Evolutionary conservation across 1,284 basidiomycete species (phyloP), one percentile per base, ranked within the genome.

Genomic region (Ustanciosporium gigantosporum): DNA sequence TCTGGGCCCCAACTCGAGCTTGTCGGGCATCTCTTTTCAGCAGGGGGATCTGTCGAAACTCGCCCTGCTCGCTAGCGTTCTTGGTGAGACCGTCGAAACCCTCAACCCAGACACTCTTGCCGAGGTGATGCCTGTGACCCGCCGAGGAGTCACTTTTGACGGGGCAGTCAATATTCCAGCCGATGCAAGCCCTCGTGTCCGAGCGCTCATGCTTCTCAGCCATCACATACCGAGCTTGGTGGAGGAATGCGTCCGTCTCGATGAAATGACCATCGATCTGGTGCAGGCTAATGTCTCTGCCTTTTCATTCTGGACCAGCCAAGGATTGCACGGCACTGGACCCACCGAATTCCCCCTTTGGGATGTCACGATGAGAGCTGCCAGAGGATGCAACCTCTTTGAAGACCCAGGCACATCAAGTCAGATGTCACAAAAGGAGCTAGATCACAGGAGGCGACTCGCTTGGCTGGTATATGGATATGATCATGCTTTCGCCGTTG

Each of bases 401-500:
- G 56, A 60, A 24, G 61, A 66, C 31, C 61, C 61, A 8, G 46
- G 49, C 16, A 37, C 13, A 36, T 37, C 41, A 17, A 24, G 19
- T 32, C 24, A 3, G 9, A 19, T 25, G 19, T 22, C 43, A 6
- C 58, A 47, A 15, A 2, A 25, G 4, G 46, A 58, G 31, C 51
- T 66, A 23, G 61, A 60, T 24, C 61, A 66, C 24, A 44, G 52
- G 22, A 22, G 61, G 23, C 36, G 61, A 3, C 46, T 66, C 0
- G 61, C 56, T 2, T 66, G 57, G 56, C 61, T 66, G 27, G 56
- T 66, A 7, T 66, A 66, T 35, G 61, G 61, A 14, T 66, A 66
- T 41, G 61, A 66, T 25, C 56, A 60, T 14, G 51, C 56, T 3
- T 66, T 51, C 27, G 56, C 61, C 29, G 48, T 66, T 13, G 61